Percentiles rank a stretch among this genome's conserved stretches.
Evolutionary conservation across 192 early-diverging fungal species (phyloP).

Genomic region (Coemansia sp.): DNA sequence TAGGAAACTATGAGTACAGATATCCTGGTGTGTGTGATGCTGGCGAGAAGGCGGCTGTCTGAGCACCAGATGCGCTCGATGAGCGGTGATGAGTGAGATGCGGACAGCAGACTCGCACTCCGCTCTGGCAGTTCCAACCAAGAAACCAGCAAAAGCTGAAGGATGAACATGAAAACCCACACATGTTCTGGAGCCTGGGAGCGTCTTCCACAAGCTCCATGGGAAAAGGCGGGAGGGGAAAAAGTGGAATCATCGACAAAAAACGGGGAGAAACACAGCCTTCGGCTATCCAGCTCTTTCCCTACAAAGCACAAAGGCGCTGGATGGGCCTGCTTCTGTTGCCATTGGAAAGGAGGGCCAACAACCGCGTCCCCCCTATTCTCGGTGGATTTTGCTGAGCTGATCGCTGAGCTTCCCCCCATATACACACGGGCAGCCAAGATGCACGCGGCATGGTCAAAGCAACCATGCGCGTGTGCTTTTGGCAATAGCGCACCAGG

Average conservation of each 20-base stretch:
- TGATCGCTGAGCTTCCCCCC: too few species aligned
- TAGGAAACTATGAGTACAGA: too few species aligned
- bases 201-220: not conserved
- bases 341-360: not conserved
- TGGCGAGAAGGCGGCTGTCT: too few species aligned
- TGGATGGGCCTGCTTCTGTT: not conserved
- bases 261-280: not conserved
- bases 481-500: not conserved
- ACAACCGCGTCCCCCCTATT: too few species aligned
- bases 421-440: not conserved
- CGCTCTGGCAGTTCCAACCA: too few species aligned
- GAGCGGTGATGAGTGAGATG: not conserved
- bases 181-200: too few species aligned
- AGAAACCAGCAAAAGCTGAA: too few species aligned
- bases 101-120: too few species aligned
- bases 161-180: too few species aligned
- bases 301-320: slow-evolving; percentile 39
- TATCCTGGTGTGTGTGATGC: too few species aligned
- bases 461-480: not conserved
- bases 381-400: too few species aligned
- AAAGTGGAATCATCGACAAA: not conserved
- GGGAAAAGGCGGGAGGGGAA: not conserved
- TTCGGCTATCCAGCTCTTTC: not conserved
- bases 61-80: not conserved
- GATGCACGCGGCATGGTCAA: slow-evolving; percentile 8